Percentiles rank a stretch among this genome's conserved stretches.
phyloP scores from a whole-genome alignment of 129 eudicot genomes.

The Solidago caesia region DNA sequence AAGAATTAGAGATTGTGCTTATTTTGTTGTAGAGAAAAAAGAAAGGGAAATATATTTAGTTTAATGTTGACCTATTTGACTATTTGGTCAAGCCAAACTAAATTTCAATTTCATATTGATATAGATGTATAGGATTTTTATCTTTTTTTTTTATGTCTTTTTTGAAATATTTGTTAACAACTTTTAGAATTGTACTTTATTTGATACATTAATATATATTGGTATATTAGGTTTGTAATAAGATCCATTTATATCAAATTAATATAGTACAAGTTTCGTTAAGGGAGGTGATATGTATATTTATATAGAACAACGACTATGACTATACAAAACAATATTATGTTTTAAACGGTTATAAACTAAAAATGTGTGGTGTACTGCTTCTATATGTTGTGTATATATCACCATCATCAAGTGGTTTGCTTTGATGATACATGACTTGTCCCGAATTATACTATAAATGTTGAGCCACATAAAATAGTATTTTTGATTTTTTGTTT shows the following conservation, averaged over 20 bases:
- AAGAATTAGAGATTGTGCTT: not conserved
- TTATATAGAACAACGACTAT: no score
- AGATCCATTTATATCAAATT: no score
- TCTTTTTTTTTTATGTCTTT: not conserved
- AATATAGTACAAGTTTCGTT: no score
- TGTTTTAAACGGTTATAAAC: no score
- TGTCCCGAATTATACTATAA: not conserved
- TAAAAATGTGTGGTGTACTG: no score
- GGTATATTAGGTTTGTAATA: not conserved
- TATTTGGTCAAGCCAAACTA: slow-evolving; percentile 23
- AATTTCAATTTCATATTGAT: slow-evolving; percentile 7
- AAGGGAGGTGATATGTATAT: no score
- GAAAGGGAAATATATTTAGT: not conserved
- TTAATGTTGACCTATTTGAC: slow-evolving; percentile 36
- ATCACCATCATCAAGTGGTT: slow-evolving; percentile 4
- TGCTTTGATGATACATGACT: not conserved
- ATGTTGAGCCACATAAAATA: not conserved
- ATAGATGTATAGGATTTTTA: not conserved
- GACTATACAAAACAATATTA: no score
- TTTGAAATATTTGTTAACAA: not conserved
- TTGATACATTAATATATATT: not conserved
- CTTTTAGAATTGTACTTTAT: not conserved
- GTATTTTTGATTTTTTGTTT: not conserved
- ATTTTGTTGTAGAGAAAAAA: slow-evolving; percentile 9
- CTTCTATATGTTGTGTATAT: no score